Evolutionary conservation across 805 yeast species (phyloP).

Genomic region (Wickerhamomyces hampshirensis): DNA sequence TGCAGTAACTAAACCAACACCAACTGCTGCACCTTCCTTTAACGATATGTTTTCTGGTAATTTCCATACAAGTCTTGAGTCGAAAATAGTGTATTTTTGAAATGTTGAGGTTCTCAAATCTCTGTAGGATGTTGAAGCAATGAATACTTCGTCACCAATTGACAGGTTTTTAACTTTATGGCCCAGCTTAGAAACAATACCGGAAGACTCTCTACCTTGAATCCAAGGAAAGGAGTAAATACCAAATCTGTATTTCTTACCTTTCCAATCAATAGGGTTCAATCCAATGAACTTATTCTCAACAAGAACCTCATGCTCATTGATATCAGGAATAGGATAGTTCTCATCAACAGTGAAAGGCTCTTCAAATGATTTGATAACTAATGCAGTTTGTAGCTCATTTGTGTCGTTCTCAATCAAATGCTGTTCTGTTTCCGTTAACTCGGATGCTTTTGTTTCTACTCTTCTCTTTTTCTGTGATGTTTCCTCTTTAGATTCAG

Average conservation of each 20-base stretch:
- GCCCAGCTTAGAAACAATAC: conserved; percentile 33
- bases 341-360: conserved; percentile 17
- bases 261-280: conserved; percentile 48
- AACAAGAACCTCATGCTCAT: conserved; percentile 27
- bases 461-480: conserved; percentile 6
- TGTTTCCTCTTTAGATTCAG: conserved; percentile 5
- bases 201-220: conserved; percentile 44
- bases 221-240: conserved; percentile 46
- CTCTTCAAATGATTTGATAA: conserved; percentile 24
- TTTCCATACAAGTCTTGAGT: conserved; percentile 41
- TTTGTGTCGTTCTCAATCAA: conserved; percentile 8
- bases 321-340: conserved; percentile 21
- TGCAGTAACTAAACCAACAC: conserved; percentile 45
- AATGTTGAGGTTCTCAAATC: conserved; percentile 43
- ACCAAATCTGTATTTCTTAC: conserved; percentile 40
- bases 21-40: conserved; percentile 40
- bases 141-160: conserved; percentile 35
- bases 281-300: conserved; percentile 35
- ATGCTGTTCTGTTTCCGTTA: conserved; percentile 8
- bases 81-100: conserved; percentile 41
- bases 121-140: conserved; percentile 43
- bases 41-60: conserved; percentile 31
- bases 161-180: conserved; percentile 27
- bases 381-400: conserved; percentile 21
- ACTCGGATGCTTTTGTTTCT: conserved; percentile 1